Evolutionary conservation across 768 basidiomycete genomes (phyloP), one percentile per base, ranked within the genome.

Genomic region (Steccherinum ochraceum): DNA sequence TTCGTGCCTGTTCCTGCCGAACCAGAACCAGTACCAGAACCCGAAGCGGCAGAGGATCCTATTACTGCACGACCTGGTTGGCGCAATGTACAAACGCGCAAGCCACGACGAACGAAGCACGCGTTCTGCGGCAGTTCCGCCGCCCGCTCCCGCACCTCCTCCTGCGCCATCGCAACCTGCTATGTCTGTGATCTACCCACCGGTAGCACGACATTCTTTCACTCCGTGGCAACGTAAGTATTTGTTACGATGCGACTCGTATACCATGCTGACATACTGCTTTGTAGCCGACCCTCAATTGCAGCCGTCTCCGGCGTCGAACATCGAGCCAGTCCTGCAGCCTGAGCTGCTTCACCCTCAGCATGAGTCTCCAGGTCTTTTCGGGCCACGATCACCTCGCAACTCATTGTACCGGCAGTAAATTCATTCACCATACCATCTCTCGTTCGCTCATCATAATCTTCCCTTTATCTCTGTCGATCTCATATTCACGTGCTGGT

Each of bases 311-410:
- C 75, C 80, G 3, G 76, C 79, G 2, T 66, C 75, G 47, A 7
- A 7, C 21, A 43, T 43, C 19, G 41, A n/a, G 19, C 41, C 16
- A 5, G 21, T 23, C 30, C 30, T 35, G 7, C 30, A 35, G 30
- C 30, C 30, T 35, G 30, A 35, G 18, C 11, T 43, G 41, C 21
- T 43, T 5, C n/a, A 43, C 41, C n/a, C 21, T 5, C 41, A 7
- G 19, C 70, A 68, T 45, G 67, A 69, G 35, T 81, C 77, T 51
- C 83, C 81, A 40, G 87, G 88, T 24, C 66, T 92, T 53, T 92
- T 91, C 61, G 89, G 89, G 25, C 87, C 89, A 40, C 74, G 84
- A 39, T 81, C 85, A n/a, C 84, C 82, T 11, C 69, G 74, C 48
- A 67, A 67, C 46, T 72, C 71, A 35, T 64, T 40, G 19, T 30